phyloP scores from a whole-genome alignment of 73 alveolate genomes.

The Stentor coeruleus region DNA sequence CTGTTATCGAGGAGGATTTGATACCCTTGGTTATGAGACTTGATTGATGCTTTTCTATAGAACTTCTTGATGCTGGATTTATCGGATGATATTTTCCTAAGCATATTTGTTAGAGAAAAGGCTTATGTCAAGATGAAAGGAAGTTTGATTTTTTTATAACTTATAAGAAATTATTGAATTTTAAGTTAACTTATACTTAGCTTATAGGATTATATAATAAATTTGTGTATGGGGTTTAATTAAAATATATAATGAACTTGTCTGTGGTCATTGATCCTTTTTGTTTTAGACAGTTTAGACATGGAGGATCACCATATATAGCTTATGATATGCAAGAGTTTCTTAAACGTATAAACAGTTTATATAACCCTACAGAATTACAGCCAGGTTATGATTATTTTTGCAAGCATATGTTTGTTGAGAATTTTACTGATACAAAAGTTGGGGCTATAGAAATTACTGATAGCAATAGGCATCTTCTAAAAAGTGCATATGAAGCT shows the following conservation, averaged over 20 bases:
- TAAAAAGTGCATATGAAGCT: slow-evolving; percentile 81
- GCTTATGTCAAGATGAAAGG: too few species aligned
- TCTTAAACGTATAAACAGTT: slow-evolving; percentile 65
- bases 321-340: slow-evolving; percentile 72
- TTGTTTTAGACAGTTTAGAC: slow-evolving; percentile 37
- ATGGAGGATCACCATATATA: slow-evolving; percentile 4
- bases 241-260: not conserved
- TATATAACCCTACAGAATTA: slow-evolving; percentile 63
- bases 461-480: slow-evolving; percentile 69
- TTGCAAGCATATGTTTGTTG: slow-evolving; percentile 96
- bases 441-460: slow-evolving; percentile 77
- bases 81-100: not conserved
- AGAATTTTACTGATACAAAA: slow-evolving; percentile 86
- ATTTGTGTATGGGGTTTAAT: too few species aligned
- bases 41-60: not conserved
- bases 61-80: not conserved
- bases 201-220: too few species aligned
- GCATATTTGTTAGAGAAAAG: too few species aligned
- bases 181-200: too few species aligned
- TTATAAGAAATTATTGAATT: too few species aligned
- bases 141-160: too few species aligned
- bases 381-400: slow-evolving; percentile 99
- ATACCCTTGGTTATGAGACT: not conserved
- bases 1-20: not conserved
- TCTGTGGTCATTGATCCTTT: not conserved